Evolutionary conservation across 352 stramenopile species (phyloP).

Genomic region (Globisporangium acanthophoron): DNA sequence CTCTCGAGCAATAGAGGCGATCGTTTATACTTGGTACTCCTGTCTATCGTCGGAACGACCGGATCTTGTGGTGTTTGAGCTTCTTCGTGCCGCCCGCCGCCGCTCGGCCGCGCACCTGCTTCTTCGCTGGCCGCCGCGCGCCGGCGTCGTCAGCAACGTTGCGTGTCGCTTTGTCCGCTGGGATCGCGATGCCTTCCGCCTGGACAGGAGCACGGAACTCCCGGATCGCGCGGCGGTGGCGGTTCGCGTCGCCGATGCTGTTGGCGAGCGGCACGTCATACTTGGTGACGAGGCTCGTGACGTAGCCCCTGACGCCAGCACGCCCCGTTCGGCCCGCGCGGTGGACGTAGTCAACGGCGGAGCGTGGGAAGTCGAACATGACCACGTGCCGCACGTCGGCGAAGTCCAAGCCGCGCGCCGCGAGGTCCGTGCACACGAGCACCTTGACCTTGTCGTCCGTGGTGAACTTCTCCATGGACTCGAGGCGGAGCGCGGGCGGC

Average conservation of each 20-base stretch:
- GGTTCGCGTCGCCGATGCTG: slow-evolving; percentile 65
- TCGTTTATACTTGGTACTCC: neutral
- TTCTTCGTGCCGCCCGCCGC: slow-evolving; percentile 46
- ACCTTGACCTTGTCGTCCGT: slow-evolving; percentile 45
- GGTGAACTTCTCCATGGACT: slow-evolving; percentile 52
- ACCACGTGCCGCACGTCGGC: slow-evolving; percentile 87
- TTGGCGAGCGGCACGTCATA: slow-evolving; percentile 56
- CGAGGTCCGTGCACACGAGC: slow-evolving; percentile 92
- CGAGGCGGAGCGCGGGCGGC: slow-evolving; percentile 42
- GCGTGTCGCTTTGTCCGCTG: slow-evolving; percentile 6
- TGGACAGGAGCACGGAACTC: slow-evolving; percentile 26
- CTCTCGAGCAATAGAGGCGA: too few relatives aligned
- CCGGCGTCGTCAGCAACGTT: neutral
- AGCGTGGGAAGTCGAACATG: slow-evolving; percentile 92
- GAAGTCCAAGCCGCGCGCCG: slow-evolving; percentile 90
- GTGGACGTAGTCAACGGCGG: slow-evolving; percentile 93
- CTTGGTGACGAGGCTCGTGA: slow-evolving; percentile 77
- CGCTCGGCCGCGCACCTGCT: slow-evolving; percentile 10
- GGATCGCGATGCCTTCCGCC: slow-evolving; percentile 14
- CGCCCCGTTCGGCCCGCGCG: slow-evolving; percentile 71
- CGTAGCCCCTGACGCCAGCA: slow-evolving; percentile 46
- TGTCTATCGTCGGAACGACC: slow-evolving; percentile 15
- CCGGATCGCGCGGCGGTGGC: slow-evolving; percentile 43
- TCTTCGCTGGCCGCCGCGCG: neutral
- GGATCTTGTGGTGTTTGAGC: slow-evolving; percentile 52